Conservation (phyloP, 805 yeast species). For the Myxozyma melibiosi region DNA sequence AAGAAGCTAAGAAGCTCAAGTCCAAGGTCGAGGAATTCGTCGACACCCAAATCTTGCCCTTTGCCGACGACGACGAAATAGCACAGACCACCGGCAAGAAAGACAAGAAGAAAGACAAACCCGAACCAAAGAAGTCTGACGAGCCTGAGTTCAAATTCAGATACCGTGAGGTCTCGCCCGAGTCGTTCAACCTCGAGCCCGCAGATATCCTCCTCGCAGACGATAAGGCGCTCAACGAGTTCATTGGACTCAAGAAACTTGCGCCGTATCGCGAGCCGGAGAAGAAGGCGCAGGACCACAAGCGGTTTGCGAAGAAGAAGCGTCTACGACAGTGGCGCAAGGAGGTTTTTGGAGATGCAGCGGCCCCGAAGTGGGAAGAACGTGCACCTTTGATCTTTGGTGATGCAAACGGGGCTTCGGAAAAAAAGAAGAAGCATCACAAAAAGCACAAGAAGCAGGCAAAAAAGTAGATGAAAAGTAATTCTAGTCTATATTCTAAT, state of each 20-base stretch:
- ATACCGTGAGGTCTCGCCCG: conserved; percentile 95
- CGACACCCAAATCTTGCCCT: conserved; percentile 65
- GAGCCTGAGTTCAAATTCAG: conserved; percentile 52
- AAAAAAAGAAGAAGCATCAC: background rate
- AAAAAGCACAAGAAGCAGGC: conserved; percentile 2
- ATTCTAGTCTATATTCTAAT: background rate
- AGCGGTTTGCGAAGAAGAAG: conserved; percentile 80
- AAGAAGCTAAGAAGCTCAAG: conserved; percentile 57
- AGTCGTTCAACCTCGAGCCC: conserved; percentile 79
- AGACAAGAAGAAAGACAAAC: background rate
- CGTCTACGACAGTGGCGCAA: conserved; percentile 88
- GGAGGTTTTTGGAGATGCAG: conserved; percentile 68
- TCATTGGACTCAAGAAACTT: conserved; percentile 84
- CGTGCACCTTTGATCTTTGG: conserved; percentile 1
- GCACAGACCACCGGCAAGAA: background rate
- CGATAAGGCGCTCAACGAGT: conserved; percentile 80
- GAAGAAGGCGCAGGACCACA: conserved; percentile 69
- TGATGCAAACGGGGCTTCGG: background rate
- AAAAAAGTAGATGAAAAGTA: background rate
- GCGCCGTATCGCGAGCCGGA: conserved; percentile 89
- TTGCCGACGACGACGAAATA: conserved; percentile 50
- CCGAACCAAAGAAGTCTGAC: background rate
- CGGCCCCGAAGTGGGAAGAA: conserved; percentile 40
- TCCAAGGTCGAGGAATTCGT: conserved; percentile 72
- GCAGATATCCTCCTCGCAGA: conserved; percentile 89